These are phyloP conservation scores for Tetrastigma voinierianum DNA, from an alignment of 164 flowering plant species.

Conservation along the genomic window DNA sequence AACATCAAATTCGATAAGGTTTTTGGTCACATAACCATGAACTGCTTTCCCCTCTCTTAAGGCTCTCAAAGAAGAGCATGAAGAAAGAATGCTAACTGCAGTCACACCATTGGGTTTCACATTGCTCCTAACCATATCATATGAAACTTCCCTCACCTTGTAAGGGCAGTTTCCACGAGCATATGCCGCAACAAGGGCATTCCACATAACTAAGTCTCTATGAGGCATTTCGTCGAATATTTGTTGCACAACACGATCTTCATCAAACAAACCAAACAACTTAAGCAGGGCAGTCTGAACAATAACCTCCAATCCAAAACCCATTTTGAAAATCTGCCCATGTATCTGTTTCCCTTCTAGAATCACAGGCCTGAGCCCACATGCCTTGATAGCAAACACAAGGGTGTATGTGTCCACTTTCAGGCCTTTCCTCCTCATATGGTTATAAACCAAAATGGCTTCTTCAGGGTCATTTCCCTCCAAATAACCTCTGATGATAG, in stretches of 20 bases:
- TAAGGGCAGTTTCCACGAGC: conserved; percentile 13
- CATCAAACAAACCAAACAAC: conserved; percentile 29
- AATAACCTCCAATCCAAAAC: conserved; percentile 28
- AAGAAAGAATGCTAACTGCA: conserved; percentile 31
- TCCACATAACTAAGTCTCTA: conserved; percentile 36
- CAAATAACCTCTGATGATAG: conserved; percentile 32
- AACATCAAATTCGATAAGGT: conserved; percentile 20
- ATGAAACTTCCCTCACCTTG: conserved; percentile 18
- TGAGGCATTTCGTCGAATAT: conserved; percentile 33
- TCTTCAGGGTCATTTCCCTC: conserved; percentile 21
- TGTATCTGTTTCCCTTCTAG: conserved; percentile 28
- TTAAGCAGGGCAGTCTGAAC: conserved; percentile 27
- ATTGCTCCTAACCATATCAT: conserved; percentile 18
- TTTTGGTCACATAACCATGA: conserved; percentile 29
- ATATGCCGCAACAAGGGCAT: conserved; percentile 30
- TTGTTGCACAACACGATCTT: conserved; percentile 15
- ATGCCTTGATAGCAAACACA: conserved; percentile 31
- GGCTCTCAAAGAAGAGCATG: conserved; percentile 29
- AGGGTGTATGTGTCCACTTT: conserved; percentile 29
- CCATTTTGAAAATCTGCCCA: conserved; percentile 30
- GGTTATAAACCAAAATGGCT: conserved; percentile 30
- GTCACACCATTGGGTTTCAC: conserved; percentile 29
- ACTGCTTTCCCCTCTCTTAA: conserved; percentile 26
- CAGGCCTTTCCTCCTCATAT: conserved; percentile 24
- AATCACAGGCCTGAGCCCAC: conserved; percentile 16